A percentile compares a stretch with the other conserved stretches of the same genome.
phyloP scores from a whole-genome alignment of 2,329 filamentous ascomycete species.

The Xylariaceae sp. region DNA sequence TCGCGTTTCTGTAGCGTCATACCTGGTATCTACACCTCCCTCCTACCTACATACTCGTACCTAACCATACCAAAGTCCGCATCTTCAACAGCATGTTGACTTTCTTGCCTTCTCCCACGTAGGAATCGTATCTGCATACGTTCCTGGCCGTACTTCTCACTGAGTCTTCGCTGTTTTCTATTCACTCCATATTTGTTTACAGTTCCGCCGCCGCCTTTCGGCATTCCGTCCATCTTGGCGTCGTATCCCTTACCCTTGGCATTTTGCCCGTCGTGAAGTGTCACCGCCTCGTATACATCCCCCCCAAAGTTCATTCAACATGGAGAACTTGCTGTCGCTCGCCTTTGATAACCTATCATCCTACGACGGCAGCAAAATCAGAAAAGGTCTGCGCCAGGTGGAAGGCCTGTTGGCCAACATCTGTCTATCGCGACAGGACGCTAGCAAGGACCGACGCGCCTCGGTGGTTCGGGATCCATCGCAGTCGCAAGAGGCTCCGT shows the following conservation, averaged over 20 bases:
- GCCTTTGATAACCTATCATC: conserved; percentile 96
- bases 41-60: too few relatives aligned
- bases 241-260: conserved; percentile 1
- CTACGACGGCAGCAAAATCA: conserved; percentile 81
- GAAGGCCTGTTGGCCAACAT: conserved; percentile 92
- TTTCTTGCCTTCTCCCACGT: conserved; percentile 6
- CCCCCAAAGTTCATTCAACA: conserved; percentile 37
- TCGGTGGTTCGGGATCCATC: conserved; percentile 24
- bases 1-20: neutral
- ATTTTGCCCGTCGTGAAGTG: neutral
- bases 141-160: neutral
- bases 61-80: neutral
- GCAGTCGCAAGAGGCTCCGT: conserved; percentile 31
- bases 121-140: neutral
- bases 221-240: neutral
- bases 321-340: conserved; percentile 88
- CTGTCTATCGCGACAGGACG: conserved; percentile 59
- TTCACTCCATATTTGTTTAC: conserved; percentile 18
- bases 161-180: neutral
- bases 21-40: neutral
- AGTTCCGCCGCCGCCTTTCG: neutral
- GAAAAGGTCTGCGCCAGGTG: conserved; percentile 89
- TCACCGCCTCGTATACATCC: neutral
- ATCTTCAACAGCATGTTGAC: neutral
- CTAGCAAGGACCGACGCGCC: conserved; percentile 26